Percentiles rank a stretch among this genome's conserved stretches.
phyloP scores from a whole-genome alignment of 768 basidiomycete species.

The Pleurotus tuoliensis region DNA sequence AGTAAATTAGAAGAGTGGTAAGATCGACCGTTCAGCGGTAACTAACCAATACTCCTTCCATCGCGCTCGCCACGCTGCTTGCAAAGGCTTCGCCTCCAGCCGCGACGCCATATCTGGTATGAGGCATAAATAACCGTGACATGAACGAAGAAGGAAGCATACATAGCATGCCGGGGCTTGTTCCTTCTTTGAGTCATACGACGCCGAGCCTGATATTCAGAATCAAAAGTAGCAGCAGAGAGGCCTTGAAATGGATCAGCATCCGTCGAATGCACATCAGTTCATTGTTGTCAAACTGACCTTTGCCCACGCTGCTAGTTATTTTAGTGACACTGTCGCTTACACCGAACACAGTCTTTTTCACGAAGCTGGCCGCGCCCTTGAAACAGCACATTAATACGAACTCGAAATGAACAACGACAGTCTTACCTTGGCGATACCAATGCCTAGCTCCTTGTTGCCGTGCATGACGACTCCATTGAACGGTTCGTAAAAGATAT shows the following conservation, averaged over 20 bases:
- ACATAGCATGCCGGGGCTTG: constrained; percentile 95
- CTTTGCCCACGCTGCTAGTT: constrained; percentile 96
- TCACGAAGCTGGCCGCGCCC: constrained; percentile 97
- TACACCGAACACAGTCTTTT: constrained; percentile 97
- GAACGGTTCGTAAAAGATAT: constrained; percentile 99
- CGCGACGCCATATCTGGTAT: constrained; percentile 83
- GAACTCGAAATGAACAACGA: neutral
- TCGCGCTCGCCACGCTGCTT: constrained; percentile 89
- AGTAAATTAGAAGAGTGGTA: neutral
- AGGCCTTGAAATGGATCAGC: constrained; percentile 49
- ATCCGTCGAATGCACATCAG: neutral
- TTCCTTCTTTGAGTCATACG: constrained; percentile 89
- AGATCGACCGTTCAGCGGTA: neutral
- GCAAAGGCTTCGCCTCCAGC: constrained; percentile 94
- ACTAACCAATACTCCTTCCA: constrained; percentile 88
- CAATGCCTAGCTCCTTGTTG: constrained; percentile 89
- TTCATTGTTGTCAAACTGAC: constrained; percentile 28
- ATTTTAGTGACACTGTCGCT: constrained; percentile 98
- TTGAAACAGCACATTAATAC: constrained; percentile 22
- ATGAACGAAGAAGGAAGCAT: constrained; percentile 20
- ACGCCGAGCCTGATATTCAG: constrained; percentile 89
- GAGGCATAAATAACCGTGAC: neutral
- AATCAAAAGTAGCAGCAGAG: constrained; percentile 94
- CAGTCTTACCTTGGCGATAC: constrained; percentile 78
- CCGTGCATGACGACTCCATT: constrained; percentile 96